A percentile compares a stretch with the other conserved stretches of the same genome.
These are phyloP conservation scores for Litsea cubeba DNA, from an alignment of 164 flowering plant genomes.

Conservation along the genomic window DNA sequence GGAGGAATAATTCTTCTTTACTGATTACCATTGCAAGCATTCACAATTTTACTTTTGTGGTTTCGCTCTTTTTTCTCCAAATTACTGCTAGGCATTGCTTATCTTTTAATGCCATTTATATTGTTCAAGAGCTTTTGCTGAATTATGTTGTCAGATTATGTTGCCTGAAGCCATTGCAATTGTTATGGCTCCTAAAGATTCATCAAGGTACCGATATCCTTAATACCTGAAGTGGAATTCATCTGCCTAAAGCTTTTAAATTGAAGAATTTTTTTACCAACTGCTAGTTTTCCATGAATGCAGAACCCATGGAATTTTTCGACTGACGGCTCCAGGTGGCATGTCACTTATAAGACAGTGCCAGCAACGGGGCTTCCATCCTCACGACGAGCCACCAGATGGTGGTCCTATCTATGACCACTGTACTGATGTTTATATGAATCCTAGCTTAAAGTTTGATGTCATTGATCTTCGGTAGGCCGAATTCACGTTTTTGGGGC, in stretches of 20 bases:
- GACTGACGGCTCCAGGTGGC: slow-evolving; percentile 81
- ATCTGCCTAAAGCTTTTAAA: too few relatives aligned
- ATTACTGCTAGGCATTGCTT: too few relatives aligned
- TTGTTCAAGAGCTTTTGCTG: neutral
- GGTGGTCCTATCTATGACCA: slow-evolving; percentile 85
- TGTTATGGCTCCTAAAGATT: slow-evolving; percentile 96
- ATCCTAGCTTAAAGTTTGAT: slow-evolving; percentile 65
- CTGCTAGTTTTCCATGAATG: neutral
- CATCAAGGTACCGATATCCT: slow-evolving; percentile 36
- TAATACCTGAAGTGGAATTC: neutral
- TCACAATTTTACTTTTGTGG: too few relatives aligned
- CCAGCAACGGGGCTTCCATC: slow-evolving; percentile 86
- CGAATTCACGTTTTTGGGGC: neutral
- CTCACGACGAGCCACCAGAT: slow-evolving; percentile 74
- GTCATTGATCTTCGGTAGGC: slow-evolving; percentile 87
- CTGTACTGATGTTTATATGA: slow-evolving; percentile 91
- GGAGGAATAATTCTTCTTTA: too few relatives aligned
- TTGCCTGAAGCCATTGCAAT: slow-evolving; percentile 95
- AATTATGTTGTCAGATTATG: slow-evolving; percentile 56
- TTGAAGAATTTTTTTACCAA: too few relatives aligned
- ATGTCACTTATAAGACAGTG: slow-evolving; percentile 77
- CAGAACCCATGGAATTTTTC: slow-evolving; percentile 92
- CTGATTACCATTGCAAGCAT: too few relatives aligned
- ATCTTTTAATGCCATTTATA: neutral
- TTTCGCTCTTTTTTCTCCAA: too few relatives aligned